These are phyloP conservation scores for Clonostachys rhizophaga DNA, from an alignment of 2,329 filamentous ascomycete species.

Conservation along the genomic window DNA sequence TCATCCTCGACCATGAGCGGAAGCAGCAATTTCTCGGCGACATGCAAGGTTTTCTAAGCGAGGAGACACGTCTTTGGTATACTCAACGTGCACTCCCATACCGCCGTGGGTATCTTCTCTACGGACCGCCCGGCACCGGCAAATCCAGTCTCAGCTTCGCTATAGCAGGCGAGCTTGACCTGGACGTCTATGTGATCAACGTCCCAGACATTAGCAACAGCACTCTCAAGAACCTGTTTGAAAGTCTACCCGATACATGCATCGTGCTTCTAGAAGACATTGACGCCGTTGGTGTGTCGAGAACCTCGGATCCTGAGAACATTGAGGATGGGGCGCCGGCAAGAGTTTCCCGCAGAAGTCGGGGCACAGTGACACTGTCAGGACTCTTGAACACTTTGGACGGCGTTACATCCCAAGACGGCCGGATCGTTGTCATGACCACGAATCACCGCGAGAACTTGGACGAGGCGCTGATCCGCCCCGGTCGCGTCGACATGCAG, in stretches of 20 bases:
- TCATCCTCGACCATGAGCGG: too few relatives aligned
- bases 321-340: conserved; percentile 62
- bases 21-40: too few relatives aligned
- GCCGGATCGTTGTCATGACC: conserved; percentile 43
- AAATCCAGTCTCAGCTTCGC: conserved; percentile 79
- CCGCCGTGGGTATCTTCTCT: conserved; percentile 81
- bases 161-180: conserved; percentile 51
- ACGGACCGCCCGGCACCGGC: conserved; percentile 91
- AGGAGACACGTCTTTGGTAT: too few relatives aligned
- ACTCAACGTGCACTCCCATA: too few relatives aligned
- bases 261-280: conserved; percentile 48
- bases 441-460: conserved; percentile 58
- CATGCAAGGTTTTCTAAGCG: too few relatives aligned
- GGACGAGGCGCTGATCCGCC: conserved; percentile 59
- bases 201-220: too few relatives aligned
- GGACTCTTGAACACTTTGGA: conserved; percentile 73
- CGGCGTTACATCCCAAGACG: conserved; percentile 52
- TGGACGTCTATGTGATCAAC: too few relatives aligned
- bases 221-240: conserved; percentile 53
- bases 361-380: too few relatives aligned
- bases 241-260: conserved; percentile 62
- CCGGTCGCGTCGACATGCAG: conserved; percentile 48
- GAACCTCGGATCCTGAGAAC: conserved; percentile 19
- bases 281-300: conserved; percentile 42
- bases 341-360: too few relatives aligned